Evolutionary conservation across 2,329 filamentous ascomycete genomes (phyloP).

Genomic region (Ophidiomyces ophidiicola): DNA sequence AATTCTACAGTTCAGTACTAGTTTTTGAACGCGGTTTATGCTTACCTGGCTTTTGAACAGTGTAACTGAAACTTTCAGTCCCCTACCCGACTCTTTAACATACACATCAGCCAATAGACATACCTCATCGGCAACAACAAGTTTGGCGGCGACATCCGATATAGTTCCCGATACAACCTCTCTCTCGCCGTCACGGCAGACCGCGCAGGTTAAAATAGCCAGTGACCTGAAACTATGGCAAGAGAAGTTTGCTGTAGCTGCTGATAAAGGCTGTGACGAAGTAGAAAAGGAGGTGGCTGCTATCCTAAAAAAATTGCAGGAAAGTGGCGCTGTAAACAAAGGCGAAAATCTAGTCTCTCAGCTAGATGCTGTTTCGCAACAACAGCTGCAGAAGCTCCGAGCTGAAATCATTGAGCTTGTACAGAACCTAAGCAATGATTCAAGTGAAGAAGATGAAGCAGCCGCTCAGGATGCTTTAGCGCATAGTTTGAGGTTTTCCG

Average conservation of each 20-base stretch:
- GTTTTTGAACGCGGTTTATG: background rate
- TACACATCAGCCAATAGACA: conserved; percentile 10
- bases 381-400: conserved; percentile 55
- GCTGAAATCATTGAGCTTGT: conserved; percentile 49
- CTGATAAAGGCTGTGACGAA: conserved; percentile 67
- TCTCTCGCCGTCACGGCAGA: conserved; percentile 29
- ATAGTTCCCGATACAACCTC: conserved; percentile 17
- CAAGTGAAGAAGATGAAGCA: conserved; percentile 42
- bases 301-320: conserved; percentile 57
- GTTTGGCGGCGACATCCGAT: conserved; percentile 18
- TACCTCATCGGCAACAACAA: conserved; percentile 13
- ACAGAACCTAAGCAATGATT: conserved; percentile 45
- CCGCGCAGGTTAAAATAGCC: conserved; percentile 49
- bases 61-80: background rate
- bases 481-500: conserved; percentile 51
- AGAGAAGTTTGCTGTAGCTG: conserved; percentile 71
- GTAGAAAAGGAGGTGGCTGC: conserved; percentile 51
- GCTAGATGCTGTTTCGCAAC: conserved; percentile 54
- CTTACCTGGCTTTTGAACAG: background rate
- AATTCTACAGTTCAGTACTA: background rate
- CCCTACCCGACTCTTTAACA: background rate
- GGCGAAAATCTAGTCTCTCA: conserved; percentile 46
- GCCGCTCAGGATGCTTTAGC: conserved; percentile 42
- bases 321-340: conserved; percentile 44
- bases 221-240: conserved; percentile 73